Evolutionary conservation across 176 grass and related monocot species (phyloP), one percentile per base, ranked within the genome.

Genomic region (Oryza glaberrima): DNA sequence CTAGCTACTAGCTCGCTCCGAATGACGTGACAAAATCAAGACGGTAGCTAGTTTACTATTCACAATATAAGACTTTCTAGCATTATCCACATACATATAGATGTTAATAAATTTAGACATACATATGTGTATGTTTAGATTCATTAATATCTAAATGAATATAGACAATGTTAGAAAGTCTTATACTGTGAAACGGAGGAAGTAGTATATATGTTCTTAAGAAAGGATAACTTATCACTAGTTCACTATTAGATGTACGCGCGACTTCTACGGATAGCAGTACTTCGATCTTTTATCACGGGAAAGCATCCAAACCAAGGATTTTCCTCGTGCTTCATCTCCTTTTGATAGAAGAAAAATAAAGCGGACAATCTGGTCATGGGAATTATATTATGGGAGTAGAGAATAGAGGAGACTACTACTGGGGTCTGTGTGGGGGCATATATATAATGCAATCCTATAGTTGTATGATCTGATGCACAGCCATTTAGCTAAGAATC

Each of bases 261-360:
- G 58, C 58, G 58, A 47, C n/a, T 11, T 47, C 19, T 44, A 7
- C 12, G 11, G 69, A 6, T 22, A 44, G 19, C 19, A 9, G 69
- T 58, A 4, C 15, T 17, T 52, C 32, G 54, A 7, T 48, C 9
- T 52, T 26, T 76, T 44, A 17, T 26, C 82, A 67, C 61, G 72
- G 76, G 72, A 76, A 84, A 76, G 43, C 1, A 20, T 5, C 17
- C 4, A 17, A 10, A 51, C 20, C 28, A 22, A 38, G 38, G 38
- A 56, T 54, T 54, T 54, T 68, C n/a, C 72, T 76, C 63, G 72
- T 68, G 82, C 17, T 26, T 13, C 28, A 38, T 68, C 67, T 11
- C 1, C 3, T 84, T 61, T 61, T 61, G 58, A 38, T 38, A 38
- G 36, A 38, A 38, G 36, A 38, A 38, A 61, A 61, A 61, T 20